phyloP scores from a whole-genome alignment of 192 early-diverging fungal genomes.

The Entomortierella lignicola region DNA sequence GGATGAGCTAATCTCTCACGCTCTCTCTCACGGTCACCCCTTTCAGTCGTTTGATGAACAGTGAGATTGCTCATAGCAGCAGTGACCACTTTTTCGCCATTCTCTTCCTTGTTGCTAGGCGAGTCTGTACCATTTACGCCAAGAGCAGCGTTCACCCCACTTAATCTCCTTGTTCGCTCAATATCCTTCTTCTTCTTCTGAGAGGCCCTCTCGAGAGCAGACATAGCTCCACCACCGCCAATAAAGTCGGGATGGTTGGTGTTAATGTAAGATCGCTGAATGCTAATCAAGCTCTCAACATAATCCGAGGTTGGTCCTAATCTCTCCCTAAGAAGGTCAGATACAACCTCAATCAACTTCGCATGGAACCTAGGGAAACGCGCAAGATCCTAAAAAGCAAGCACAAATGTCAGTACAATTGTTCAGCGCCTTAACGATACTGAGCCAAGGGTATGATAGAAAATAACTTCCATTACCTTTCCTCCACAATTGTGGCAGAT shows the following conservation, averaged over 20 bases:
- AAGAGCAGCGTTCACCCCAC: constrained; percentile 31
- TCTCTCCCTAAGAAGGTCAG: constrained; percentile 80
- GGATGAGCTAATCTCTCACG: constrained; percentile 30
- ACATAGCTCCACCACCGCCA: constrained; percentile 81
- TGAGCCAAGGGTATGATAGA: neutral
- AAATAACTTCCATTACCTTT: constrained; percentile 58
- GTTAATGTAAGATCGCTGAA: constrained; percentile 87
- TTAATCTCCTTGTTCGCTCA: constrained; percentile 44
- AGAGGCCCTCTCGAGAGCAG: constrained; percentile 71
- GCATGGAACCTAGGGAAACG: constrained; percentile 82
- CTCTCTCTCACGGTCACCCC: constrained; percentile 54
- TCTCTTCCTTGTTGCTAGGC: constrained; percentile 16
- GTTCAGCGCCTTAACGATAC: neutral
- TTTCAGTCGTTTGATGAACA: constrained; percentile 57
- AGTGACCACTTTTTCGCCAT: constrained; percentile 26
- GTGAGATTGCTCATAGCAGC: constrained; percentile 32
- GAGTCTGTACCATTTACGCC: constrained; percentile 17
- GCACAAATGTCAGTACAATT: neutral
- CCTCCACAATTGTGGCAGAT: constrained; percentile 81
- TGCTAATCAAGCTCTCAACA: constrained; percentile 84
- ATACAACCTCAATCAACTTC: constrained; percentile 79
- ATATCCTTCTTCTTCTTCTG: constrained; percentile 71
- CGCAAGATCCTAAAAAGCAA: constrained; percentile 65
- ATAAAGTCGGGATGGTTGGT: constrained; percentile 90
- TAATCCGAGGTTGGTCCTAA: constrained; percentile 77